phyloP scores from a whole-genome alignment of 805 yeast genomes.

The Saccharomycopsis olivae region DNA sequence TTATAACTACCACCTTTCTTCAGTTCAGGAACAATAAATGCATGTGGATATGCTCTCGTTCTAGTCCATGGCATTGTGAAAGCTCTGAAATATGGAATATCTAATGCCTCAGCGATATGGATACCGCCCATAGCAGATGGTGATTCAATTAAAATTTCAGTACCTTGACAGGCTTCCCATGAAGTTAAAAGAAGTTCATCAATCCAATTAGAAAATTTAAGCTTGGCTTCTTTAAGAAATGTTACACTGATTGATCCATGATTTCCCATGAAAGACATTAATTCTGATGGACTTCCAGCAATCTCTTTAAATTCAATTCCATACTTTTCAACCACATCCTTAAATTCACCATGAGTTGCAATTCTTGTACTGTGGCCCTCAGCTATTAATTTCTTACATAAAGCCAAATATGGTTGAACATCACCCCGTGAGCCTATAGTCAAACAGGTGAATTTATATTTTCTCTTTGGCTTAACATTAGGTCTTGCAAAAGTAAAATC shows the following conservation, averaged over 20 bases:
- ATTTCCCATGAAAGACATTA: conserved; percentile 86
- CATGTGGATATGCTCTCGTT: conserved; percentile 93
- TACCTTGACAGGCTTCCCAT: conserved; percentile 77
- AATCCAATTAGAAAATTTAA: conserved; percentile 77
- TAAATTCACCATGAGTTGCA: conserved; percentile 78
- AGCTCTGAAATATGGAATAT: conserved; percentile 86
- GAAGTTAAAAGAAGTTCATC: conserved; percentile 56
- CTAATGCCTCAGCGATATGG: conserved; percentile 87
- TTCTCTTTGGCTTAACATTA: conserved; percentile 36
- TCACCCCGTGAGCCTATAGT: conserved; percentile 96
- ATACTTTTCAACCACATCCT: conserved; percentile 57
- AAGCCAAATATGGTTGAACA: conserved; percentile 90
- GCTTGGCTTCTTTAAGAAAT: conserved; percentile 72
- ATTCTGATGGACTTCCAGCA: conserved; percentile 89
- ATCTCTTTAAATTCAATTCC: conserved; percentile 61
- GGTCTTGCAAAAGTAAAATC: conserved; percentile 43
- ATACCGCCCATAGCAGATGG: conserved; percentile 95
- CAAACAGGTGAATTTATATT: conserved; percentile 52
- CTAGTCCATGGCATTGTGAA: conserved; percentile 99
- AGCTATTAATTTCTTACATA: conserved; percentile 63
- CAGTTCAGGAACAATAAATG: conserved; percentile 89
- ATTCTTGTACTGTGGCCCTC: conserved; percentile 84
- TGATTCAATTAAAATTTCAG: conserved; percentile 84
- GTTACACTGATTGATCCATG: conserved; percentile 82
- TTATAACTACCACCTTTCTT: conserved; percentile 89